Percentiles rank a stretch among this genome's conserved stretches.
These are phyloP conservation scores for Solanum peruvianum DNA, from an alignment of 257 asterid species.

Conservation along the genomic window DNA sequence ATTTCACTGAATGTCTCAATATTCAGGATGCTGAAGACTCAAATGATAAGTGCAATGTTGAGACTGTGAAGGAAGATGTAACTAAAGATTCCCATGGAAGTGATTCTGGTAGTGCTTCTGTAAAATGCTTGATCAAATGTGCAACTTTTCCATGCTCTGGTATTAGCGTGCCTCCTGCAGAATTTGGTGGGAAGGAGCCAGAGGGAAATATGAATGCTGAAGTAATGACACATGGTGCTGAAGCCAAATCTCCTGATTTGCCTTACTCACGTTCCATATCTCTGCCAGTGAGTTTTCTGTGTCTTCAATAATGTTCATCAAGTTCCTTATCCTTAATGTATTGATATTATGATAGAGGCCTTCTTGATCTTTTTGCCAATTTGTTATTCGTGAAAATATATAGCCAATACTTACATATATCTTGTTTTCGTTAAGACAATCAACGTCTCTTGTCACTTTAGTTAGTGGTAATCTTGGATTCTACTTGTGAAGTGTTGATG, in stretches of 20 bases:
- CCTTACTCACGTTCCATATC: slow-evolving; percentile 10
- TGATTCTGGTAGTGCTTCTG: background rate
- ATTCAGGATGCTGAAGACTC: slow-evolving; percentile 5
- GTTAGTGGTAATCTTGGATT: background rate
- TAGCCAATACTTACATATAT: background rate
- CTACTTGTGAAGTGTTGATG: background rate
- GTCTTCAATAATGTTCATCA: background rate
- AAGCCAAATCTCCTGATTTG: slow-evolving; percentile 7
- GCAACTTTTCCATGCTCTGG: slow-evolving; percentile 6
- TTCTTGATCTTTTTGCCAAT: background rate
- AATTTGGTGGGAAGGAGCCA: background rate
- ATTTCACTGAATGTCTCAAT: slow-evolving; percentile 16
- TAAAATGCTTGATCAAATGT: slow-evolving; percentile 5
- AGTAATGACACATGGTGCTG: background rate
- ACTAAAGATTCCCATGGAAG: background rate
- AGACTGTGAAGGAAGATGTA: slow-evolving; percentile 8
- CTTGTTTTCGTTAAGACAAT: background rate
- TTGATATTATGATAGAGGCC: background rate
- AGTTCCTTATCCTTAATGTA: background rate
- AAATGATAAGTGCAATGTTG: background rate
- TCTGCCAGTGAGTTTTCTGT: slow-evolving; percentile 22
- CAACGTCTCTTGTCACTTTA: background rate
- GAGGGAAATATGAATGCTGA: slow-evolving; percentile 1
- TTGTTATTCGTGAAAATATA: background rate
- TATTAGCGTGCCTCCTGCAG: background rate